Conservation (phyloP, 768 basidiomycete species). For the Chalciporus sphaerocephalus region DNA sequence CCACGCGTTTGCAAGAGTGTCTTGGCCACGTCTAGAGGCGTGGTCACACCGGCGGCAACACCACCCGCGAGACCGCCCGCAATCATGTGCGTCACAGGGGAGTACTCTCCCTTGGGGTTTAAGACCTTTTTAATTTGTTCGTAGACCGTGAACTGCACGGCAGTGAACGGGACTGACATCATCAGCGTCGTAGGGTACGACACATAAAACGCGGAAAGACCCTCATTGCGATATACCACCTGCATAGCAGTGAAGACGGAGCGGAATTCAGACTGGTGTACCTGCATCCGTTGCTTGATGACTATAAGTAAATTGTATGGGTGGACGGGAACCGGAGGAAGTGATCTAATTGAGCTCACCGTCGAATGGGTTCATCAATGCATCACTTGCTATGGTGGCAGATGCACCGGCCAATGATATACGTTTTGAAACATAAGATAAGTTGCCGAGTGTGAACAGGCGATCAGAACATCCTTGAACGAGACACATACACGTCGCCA, state of each 20-base stretch:
- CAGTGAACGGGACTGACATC: conserved; percentile 97
- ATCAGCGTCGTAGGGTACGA: conserved; percentile 97
- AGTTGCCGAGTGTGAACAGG: not conserved
- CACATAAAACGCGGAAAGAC: conserved; percentile 89
- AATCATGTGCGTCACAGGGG: conserved; percentile 87
- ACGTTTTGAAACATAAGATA: conserved; percentile 13
- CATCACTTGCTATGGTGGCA: conserved; percentile 93
- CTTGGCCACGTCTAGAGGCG: conserved; percentile 96
- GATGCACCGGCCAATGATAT: conserved; percentile 88
- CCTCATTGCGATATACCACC: conserved; percentile 81
- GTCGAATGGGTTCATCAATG: conserved; percentile 99
- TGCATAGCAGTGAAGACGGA: conserved; percentile 83
- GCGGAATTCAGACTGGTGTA: conserved; percentile 88
- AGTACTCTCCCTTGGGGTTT: conserved; percentile 85
- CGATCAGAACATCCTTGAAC: not conserved
- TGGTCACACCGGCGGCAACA: conserved; percentile 92
- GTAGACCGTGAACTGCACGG: conserved; percentile 96
- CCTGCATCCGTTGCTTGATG: conserved; percentile 99
- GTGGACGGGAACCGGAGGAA: conserved; percentile 5
- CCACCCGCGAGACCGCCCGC: conserved; percentile 92
- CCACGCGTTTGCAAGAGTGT: conserved; percentile 95
- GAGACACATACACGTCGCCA: conserved; percentile 74
- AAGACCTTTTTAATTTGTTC: conserved; percentile 84
- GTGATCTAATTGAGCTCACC: conserved; percentile 48
- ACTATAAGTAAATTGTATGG: conserved; percentile 48